A percentile compares a stretch with the other conserved stretches of the same genome.
These are phyloP conservation scores for Phytophthora fragariaefolia DNA, from an alignment of 352 stramenopile species.

Conservation along the genomic window DNA sequence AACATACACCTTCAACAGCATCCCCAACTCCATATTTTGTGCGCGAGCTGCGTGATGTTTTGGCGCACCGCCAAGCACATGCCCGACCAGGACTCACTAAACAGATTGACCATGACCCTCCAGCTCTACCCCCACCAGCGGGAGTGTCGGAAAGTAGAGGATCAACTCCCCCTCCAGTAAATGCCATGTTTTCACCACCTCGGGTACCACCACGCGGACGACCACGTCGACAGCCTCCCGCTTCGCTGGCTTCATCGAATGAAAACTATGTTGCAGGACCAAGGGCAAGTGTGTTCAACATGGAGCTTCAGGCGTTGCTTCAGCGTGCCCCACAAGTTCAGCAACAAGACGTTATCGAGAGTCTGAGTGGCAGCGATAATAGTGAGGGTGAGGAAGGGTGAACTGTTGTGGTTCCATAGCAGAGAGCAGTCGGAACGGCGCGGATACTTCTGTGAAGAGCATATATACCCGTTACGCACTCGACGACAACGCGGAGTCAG, in stretches of 20 bases:
- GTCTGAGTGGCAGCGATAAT: slow-evolving; percentile 6
- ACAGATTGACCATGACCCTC: slow-evolving; percentile 49
- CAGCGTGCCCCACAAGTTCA: slow-evolving; percentile 15
- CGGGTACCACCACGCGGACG: slow-evolving; percentile 14
- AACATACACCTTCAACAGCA: background rate
- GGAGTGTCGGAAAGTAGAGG: background rate
- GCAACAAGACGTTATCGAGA: slow-evolving; percentile 11
- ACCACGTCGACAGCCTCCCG: slow-evolving; percentile 8
- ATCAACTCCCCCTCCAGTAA: slow-evolving; percentile 6
- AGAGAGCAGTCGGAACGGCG: background rate
- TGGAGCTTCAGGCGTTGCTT: slow-evolving; percentile 33
- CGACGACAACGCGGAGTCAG: background rate
- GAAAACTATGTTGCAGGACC: background rate
- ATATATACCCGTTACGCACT: background rate
- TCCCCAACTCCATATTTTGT: slow-evolving; percentile 49
- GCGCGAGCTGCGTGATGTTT: slow-evolving; percentile 57
- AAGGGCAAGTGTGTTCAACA: slow-evolving; percentile 13
- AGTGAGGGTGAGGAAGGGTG: background rate
- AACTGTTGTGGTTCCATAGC: background rate
- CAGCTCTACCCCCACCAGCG: background rate
- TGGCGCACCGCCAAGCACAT: slow-evolving; percentile 50
- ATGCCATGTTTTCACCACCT: slow-evolving; percentile 31
- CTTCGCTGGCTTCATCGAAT: background rate
- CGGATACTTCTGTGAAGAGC: background rate
- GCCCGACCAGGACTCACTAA: slow-evolving; percentile 40